Conservation (phyloP, 2,329 filamentous ascomycete genomes). For the Monosporascus sp. region DNA sequence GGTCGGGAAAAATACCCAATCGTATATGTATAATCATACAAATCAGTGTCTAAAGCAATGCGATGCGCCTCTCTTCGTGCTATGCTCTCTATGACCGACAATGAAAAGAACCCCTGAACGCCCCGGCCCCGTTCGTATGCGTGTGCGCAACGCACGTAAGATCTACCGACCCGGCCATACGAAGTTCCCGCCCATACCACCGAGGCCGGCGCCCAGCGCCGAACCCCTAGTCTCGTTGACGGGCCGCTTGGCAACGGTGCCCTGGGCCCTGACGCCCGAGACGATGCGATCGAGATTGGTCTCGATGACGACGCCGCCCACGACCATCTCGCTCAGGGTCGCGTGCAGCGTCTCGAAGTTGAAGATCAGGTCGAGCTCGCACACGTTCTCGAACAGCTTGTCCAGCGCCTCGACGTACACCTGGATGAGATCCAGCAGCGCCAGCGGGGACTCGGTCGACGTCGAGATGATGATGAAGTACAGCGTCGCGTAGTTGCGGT, state of each 20-base stretch:
- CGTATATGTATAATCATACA: slow-evolving; percentile 7
- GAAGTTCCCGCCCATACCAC: slow-evolving; percentile 53
- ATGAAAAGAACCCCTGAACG: slow-evolving; percentile 8
- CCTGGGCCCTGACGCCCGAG: slow-evolving; percentile 72
- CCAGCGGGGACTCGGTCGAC: slow-evolving; percentile 90
- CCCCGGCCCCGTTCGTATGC: slow-evolving; percentile 8
- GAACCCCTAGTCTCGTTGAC: slow-evolving; percentile 60
- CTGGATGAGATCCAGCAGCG: slow-evolving; percentile 93
- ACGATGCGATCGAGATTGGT: slow-evolving; percentile 86
- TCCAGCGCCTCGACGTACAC: slow-evolving; percentile 97
- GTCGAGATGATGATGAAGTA: slow-evolving; percentile 99
- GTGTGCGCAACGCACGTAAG: not conserved
- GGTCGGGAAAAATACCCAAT: slow-evolving; percentile 20
- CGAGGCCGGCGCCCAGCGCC: slow-evolving; percentile 43
- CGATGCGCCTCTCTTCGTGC: slow-evolving; percentile 12
- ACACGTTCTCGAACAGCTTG: slow-evolving; percentile 95
- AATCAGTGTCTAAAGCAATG: not conserved
- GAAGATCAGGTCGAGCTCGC: slow-evolving; percentile 96
- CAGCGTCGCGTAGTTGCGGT: slow-evolving; percentile 95
- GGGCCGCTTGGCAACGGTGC: slow-evolving; percentile 70
- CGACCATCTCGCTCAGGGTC: slow-evolving; percentile 86
- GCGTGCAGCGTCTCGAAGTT: slow-evolving; percentile 97
- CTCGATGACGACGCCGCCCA: slow-evolving; percentile 90
- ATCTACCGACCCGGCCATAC: slow-evolving; percentile 40
- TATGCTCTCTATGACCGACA: not conserved